phyloP scores from a whole-genome alignment of 163 green algal genomes.

The Scenedesmus sp. region DNA sequence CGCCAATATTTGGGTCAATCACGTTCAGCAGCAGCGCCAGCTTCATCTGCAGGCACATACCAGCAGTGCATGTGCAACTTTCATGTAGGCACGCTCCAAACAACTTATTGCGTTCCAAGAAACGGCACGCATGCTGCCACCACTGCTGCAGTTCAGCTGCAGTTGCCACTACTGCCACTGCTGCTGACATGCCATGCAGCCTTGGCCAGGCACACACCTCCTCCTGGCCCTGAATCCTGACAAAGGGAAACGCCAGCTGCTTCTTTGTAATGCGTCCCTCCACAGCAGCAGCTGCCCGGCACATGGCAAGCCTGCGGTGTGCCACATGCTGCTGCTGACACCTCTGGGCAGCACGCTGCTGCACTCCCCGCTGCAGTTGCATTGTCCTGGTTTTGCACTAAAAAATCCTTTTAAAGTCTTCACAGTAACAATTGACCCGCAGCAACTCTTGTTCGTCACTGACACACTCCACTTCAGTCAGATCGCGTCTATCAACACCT shows the following conservation, averaged over 20 bases:
- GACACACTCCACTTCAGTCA: background rate
- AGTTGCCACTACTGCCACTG: background rate
- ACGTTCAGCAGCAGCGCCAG: conserved; percentile 95
- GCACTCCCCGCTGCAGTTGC: conserved; percentile 19
- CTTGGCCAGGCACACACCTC: conserved; percentile 60
- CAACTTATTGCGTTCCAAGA: too few relatives aligned
- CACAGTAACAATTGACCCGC: background rate
- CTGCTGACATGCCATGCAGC: conserved; percentile 65
- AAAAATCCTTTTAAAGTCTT: too few relatives aligned
- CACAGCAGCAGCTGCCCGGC: background rate
- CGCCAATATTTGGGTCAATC: conserved; percentile 93
- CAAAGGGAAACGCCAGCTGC: conserved; percentile 89
- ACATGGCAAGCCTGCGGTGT: conserved; percentile 5
- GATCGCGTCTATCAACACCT: background rate
- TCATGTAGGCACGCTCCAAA: too few relatives aligned
- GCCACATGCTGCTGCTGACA: conserved; percentile 16
- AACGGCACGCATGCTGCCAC: background rate
- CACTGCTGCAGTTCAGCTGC: background rate
- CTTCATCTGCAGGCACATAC: conserved; percentile 80
- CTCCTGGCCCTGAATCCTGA: conserved; percentile 89
- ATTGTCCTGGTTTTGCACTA: too few relatives aligned
- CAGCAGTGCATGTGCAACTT: too few relatives aligned
- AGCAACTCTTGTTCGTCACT: conserved; percentile 22
- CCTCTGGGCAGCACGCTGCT: background rate
- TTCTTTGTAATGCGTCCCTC: conserved; percentile 54